Base-by-base conservation (phyloP, 202 grass and related monocot genomes). In the Sporobolus alterniflorus region DNA sequence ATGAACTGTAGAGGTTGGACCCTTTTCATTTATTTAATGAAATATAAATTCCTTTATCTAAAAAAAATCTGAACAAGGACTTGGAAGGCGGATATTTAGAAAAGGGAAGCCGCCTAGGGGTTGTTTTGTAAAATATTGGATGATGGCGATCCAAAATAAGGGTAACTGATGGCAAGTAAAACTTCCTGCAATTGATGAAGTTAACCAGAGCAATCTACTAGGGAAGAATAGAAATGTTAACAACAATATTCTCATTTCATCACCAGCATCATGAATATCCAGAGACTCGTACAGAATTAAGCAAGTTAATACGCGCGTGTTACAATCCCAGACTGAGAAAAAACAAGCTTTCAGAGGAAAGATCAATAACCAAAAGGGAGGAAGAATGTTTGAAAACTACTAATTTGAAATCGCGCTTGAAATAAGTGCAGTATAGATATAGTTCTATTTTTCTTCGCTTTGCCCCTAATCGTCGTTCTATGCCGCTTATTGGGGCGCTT, bases 281-380 rank as follows among this genome's bases (percentile, higher is more conserved):
- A 51, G 30, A 61, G 40, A 21, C 63, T 84, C 82, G 29, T 77
- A 77, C 63, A 77, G 18, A 76, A 60, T 46, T 49, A 84, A 46
- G 18, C 70, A 76, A 59, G 69, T 77, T 25, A 69, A 83, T 43
- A 56, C 36, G 28, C 16, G 44, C 26, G 43, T 90, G 33, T 39
- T 75, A 83, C 69, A 83, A 75, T 79, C 67, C 50, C 33, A 83
- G 33, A 71, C 67, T 63, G 51, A 83, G 12, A n/a, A 86, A 59
- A 79, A 29, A 7, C 61, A 87, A 74, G 83, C 79, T 83, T 86
- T 86, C n/a, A 74, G 74, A 86, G 88, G 74, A 63, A 67, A 33
- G 14, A 78, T 31, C 50, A 70, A n/a, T n/a, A n/a, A 32, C 51
- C 76, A 64, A 50, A 41, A 30, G 39, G 40, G 10, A 32, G 31